These are phyloP conservation scores for Paracamarosporium sp. DNA, from an alignment of 2,329 filamentous ascomycete species.

Conservation along the genomic window DNA sequence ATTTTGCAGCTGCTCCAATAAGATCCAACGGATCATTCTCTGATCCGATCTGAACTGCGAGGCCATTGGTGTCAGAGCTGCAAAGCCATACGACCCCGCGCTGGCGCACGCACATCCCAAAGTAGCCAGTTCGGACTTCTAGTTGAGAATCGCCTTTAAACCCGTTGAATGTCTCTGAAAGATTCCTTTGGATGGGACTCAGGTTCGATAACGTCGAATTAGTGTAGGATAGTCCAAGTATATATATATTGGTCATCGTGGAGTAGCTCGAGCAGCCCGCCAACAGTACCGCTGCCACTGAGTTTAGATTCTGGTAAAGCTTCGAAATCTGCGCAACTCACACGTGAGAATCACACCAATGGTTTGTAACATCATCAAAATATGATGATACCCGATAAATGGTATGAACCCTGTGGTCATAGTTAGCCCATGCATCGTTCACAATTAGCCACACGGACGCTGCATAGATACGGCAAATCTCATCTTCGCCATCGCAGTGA, in stretches of 20 bases:
- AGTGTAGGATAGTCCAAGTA: too few species aligned
- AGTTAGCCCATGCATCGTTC: constrained; percentile 76
- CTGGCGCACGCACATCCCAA: constrained; percentile 90
- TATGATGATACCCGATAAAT: too few species aligned
- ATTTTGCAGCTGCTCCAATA: constrained; percentile 91
- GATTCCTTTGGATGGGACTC: constrained; percentile 84
- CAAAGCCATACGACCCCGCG: constrained; percentile 88
- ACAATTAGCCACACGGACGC: constrained; percentile 87
- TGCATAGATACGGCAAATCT: constrained; percentile 63
- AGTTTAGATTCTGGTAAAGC: too few species aligned
- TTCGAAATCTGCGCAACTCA: too few species aligned
- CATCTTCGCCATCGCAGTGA: not conserved
- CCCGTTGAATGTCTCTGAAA: constrained; percentile 79
- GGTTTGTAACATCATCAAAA: too few species aligned
- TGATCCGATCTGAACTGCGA: constrained; percentile 82
- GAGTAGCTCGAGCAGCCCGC: too few species aligned
- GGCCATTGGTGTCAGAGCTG: constrained; percentile 88
- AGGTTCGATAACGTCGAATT: too few species aligned
- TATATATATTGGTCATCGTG: too few species aligned
- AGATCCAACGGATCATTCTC: constrained; percentile 93
- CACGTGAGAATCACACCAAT: too few species aligned
- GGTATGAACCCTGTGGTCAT: too few species aligned
- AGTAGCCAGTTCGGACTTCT: constrained; percentile 90
- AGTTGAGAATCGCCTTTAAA: constrained; percentile 81
- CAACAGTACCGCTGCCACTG: too few species aligned